Base-by-base conservation (phyloP, 2,329 filamentous ascomycete species). In the Chaetothyriales sp. region DNA sequence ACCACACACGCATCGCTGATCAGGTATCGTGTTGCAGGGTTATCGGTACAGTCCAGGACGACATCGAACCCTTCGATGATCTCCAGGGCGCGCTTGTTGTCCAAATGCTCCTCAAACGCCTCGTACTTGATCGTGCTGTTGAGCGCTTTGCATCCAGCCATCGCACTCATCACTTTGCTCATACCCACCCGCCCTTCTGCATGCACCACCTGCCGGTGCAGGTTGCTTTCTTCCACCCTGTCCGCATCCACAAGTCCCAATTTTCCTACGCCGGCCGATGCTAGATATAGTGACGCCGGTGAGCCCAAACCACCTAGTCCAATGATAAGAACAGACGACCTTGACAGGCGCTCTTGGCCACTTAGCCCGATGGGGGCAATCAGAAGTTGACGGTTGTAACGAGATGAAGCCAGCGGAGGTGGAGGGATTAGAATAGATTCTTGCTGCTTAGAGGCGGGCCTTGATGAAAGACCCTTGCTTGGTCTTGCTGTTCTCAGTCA, bases 11-110 rank as follows among this genome's bases (percentile, higher is more conserved):
- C 78, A 63, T 98, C 92, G 0, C 87, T 95, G 57, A 96, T 86
- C 45, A 96, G 77, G 65, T 98, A 96, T 44, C 92, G 84, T 0
- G 87, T 86, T 1, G 86, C 83, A 0, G 92, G 90, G 57, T 90
- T 88, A 66, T 98, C 92, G 8, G 90, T 96, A 65, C 92, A 98
- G 66, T 98, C 92, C 10, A 98, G 79, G 1, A 96, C 79, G 0
- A 95, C 59, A 60, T 95, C 86, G 9, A 12, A 20, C 45, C 45
- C 45, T 18, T 47, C 45, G 9, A 47, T 18, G 26, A 47, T 47
- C 45, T 28, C 4, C 18, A 47, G 18, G 10, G 26, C 45, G 39
- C 22, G 4, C 48, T 43, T 49, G 19, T 32, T 46, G 9, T 25
- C 43, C 10, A 57, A 52, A 12, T 51, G 49, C 36, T 49, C 46